Conservation (phyloP, 495 filamentous ascomycete genomes). For the Astrothelium subdiscretum region DNA sequence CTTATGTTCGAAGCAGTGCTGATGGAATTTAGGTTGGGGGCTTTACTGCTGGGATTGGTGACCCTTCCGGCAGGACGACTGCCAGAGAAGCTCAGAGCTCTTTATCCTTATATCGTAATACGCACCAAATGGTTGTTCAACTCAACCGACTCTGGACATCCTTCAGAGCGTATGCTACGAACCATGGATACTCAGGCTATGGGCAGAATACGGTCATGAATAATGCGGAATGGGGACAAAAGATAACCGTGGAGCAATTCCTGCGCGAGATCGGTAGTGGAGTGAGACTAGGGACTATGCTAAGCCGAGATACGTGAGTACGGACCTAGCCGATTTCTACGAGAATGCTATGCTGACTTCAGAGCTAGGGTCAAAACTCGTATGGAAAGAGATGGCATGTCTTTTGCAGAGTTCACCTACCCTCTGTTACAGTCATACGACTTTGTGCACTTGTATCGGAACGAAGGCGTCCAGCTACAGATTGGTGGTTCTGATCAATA, state of each 20-base stretch:
- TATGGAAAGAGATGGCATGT: conserved; percentile 77
- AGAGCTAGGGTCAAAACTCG: conserved; percentile 61
- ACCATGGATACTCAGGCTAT: conserved; percentile 40
- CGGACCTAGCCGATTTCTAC: not conserved
- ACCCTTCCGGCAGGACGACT: conserved; percentile 63
- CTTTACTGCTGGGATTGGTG: conserved; percentile 75
- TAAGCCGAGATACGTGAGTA: conserved; percentile 79
- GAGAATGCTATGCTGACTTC: not conserved
- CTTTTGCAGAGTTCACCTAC: conserved; percentile 86
- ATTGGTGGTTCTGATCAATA: conserved; percentile 94
- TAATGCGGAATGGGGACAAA: conserved; percentile 52
- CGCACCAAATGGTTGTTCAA: conserved; percentile 68
- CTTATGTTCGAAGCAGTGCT: conserved; percentile 1
- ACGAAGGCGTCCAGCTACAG: conserved; percentile 58
- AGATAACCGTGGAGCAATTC: conserved; percentile 59
- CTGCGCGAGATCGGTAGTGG: conserved; percentile 56
- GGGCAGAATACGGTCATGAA: conserved; percentile 14
- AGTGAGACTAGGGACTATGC: conserved; percentile 72
- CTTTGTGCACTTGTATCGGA: conserved; percentile 71
- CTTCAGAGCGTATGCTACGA: conserved; percentile 49
- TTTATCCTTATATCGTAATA: conserved; percentile 40
- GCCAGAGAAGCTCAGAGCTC: conserved; percentile 36
- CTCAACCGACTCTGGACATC: conserved; percentile 64
- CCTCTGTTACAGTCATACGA: conserved; percentile 95
- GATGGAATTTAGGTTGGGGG: conserved; percentile 52